These are phyloP conservation scores for Petrea volubilis DNA, from an alignment of 257 asterid genomes.

Conservation along the genomic window DNA sequence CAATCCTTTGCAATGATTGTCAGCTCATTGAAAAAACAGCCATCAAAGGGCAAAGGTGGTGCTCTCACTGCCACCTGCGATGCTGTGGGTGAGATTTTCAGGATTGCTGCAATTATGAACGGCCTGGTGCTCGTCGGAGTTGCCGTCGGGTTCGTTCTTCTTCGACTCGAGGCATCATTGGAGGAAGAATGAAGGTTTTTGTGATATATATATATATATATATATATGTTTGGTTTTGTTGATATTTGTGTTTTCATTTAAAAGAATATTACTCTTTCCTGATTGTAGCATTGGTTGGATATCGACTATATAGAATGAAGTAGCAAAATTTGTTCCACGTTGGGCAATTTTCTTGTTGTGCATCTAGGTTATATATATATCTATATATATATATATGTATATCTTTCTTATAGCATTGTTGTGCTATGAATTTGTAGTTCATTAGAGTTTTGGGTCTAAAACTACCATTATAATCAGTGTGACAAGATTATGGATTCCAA, in stretches of 20 bases:
- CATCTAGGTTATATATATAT: too few relatives aligned
- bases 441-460: neutral
- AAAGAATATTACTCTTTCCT: neutral
- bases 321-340: neutral
- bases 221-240: too few relatives aligned
- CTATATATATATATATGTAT: neutral
- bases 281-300: neutral
- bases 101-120: conserved; percentile 63
- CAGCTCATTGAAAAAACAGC: conserved; percentile 45
- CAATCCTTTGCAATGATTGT: conserved; percentile 68
- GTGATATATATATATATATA: too few relatives aligned
- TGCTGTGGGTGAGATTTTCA: conserved; percentile 70
- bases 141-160: conserved; percentile 87
- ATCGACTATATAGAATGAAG: neutral
- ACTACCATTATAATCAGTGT: neutral
- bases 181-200: conserved; percentile 81
- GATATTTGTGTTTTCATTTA: too few relatives aligned
- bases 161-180: conserved; percentile 65
- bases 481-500: too few relatives aligned
- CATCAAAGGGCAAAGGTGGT: conserved; percentile 36
- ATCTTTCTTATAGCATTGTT: too few relatives aligned
- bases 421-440: neutral
- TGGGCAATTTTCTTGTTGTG: neutral
- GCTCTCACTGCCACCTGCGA: conserved; percentile 66
- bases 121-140: conserved; percentile 79